A percentile compares a stretch with the other conserved stretches of the same genome.
Evolutionary conservation across 2,329 filamentous ascomycete genomes (phyloP).

Genomic region (Fusarium sp.): DNA sequence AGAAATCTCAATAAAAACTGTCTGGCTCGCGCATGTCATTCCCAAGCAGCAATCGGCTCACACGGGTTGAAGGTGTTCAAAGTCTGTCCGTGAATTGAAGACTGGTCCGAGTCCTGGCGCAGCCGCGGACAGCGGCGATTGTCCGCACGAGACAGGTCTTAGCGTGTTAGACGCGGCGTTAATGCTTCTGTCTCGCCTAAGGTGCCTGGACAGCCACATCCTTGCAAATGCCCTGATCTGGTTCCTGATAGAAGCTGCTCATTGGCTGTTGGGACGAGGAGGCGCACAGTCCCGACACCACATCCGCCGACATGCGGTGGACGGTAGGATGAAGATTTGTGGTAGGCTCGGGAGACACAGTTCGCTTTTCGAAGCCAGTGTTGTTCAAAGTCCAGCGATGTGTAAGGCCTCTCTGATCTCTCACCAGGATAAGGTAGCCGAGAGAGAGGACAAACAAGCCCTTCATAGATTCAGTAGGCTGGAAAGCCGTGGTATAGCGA

Average conservation of each 20-base stretch:
- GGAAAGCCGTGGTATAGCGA: neutral
- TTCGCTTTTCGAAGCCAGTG: constrained; percentile 20
- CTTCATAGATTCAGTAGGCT: neutral
- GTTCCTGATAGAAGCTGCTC: neutral
- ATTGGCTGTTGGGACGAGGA: constrained; percentile 38
- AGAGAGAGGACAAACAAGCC: neutral
- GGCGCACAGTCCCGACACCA: constrained; percentile 36
- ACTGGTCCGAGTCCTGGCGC: constrained; percentile 33
- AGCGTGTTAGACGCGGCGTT: constrained; percentile 48
- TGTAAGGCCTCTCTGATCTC: neutral
- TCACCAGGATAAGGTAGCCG: neutral
- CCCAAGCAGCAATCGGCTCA: constrained; percentile 9
- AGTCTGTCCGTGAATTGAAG: neutral
- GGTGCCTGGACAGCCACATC: constrained; percentile 23
- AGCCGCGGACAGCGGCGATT: constrained; percentile 44
- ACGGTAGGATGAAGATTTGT: constrained; percentile 17
- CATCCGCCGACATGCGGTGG: constrained; percentile 37
- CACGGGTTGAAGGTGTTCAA: constrained; percentile 11
- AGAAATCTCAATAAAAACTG: constrained; percentile 17
- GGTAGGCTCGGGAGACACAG: constrained; percentile 14
- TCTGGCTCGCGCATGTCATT: constrained; percentile 26
- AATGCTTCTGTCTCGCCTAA: constrained; percentile 43
- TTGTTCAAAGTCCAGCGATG: neutral
- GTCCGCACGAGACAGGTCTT: constrained; percentile 43
- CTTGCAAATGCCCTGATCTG: constrained; percentile 10